Evolutionary conservation across 2,329 filamentous ascomycete species (phyloP).

Genomic region (Hypoxylon sp.): DNA sequence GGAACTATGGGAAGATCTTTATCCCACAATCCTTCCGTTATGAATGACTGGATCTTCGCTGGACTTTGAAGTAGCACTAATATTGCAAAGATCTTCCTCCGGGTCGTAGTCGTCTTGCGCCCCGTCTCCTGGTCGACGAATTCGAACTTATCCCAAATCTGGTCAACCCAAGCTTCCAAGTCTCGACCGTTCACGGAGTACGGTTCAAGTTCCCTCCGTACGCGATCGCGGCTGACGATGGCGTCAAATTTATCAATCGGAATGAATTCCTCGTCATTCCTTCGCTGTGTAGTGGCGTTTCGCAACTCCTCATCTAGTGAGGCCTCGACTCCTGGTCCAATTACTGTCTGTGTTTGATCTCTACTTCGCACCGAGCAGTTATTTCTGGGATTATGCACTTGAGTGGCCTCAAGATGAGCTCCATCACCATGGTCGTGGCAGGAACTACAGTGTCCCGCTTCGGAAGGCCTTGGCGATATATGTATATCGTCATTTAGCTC

Average conservation of each 20-base stretch:
- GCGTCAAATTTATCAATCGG: conserved; percentile 10
- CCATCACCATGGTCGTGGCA: not conserved
- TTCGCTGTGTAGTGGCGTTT: not conserved
- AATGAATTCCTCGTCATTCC: conserved; percentile 4
- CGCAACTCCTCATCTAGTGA: not conserved
- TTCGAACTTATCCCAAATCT: conserved; percentile 4
- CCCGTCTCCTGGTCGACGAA: not conserved
- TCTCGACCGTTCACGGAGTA: not conserved
- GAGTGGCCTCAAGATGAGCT: conserved; percentile 3
- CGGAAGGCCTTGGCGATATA: not conserved
- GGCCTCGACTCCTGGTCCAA: not conserved
- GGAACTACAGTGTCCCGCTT: not conserved
- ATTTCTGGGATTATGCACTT: not conserved
- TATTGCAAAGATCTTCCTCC: conserved; percentile 11
- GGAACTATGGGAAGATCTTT: conserved; percentile 13
- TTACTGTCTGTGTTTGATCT: not conserved
- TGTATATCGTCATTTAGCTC: not conserved
- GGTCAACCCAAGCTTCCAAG: not conserved
- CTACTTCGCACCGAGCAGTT: not conserved
- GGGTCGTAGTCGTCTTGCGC: conserved; percentile 2
- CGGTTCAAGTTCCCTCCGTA: conserved; percentile 1
- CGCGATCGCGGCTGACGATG: conserved; percentile 3
- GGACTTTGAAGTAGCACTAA: conserved; percentile 4
- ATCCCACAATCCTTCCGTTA: conserved; percentile 7
- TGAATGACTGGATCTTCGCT: conserved; percentile 5